These are phyloP conservation scores for Oldenlandia corymbosa DNA, from an alignment of 257 asterid genomes.

Conservation along the genomic window DNA sequence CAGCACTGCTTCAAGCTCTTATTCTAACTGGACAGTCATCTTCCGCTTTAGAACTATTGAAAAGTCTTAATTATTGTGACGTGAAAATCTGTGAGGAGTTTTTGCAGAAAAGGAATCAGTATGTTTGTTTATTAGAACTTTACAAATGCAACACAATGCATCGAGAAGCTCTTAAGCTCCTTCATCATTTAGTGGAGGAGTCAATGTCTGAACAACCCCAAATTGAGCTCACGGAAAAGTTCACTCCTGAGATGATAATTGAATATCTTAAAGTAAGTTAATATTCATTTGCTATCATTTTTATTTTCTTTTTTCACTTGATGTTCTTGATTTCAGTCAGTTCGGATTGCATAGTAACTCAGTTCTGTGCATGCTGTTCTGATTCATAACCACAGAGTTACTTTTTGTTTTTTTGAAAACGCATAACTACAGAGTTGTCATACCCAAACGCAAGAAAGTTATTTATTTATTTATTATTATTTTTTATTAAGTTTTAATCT, in stretches of 20 bases:
- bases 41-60: constrained; percentile 74
- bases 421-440: no score
- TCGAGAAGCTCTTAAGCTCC: constrained; percentile 81
- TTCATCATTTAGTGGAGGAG: constrained; percentile 79
- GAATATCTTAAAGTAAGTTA: constrained; percentile 74
- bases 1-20: constrained; percentile 85
- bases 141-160: constrained; percentile 79
- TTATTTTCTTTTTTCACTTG: not conserved
- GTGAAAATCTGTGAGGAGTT: constrained; percentile 78
- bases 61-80: constrained; percentile 78
- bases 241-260: constrained; percentile 91
- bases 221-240: constrained; percentile 66
- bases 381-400: not conserved
- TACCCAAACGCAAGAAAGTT: no score
- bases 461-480: no score
- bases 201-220: constrained; percentile 76
- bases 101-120: constrained; percentile 66
- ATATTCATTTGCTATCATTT: not conserved
- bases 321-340: not conserved
- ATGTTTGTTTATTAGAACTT: constrained; percentile 72
- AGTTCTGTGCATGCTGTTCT: not conserved
- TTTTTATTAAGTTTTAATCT: no score
- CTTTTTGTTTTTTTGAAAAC: not conserved
- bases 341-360: not conserved
- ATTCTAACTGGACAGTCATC: constrained; percentile 82